These are phyloP conservation scores for Pseudonectria foliicola DNA, from an alignment of 2,329 filamentous ascomycete species.

Conservation along the genomic window DNA sequence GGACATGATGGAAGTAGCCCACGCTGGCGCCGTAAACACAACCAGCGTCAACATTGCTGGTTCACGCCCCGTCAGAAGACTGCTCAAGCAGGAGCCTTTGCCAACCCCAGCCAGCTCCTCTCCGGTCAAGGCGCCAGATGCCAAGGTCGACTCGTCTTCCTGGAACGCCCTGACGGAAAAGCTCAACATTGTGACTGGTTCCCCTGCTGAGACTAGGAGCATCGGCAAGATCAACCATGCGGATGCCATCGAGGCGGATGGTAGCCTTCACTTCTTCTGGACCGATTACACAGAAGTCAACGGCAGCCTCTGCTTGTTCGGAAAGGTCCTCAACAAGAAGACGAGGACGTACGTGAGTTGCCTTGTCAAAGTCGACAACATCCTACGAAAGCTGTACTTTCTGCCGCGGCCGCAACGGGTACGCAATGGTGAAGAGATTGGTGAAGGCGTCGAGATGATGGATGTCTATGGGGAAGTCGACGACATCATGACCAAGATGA, in stretches of 20 bases:
- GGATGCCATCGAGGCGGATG: constrained; percentile 89
- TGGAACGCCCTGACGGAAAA: constrained; percentile 86
- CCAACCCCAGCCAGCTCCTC: constrained; percentile 72
- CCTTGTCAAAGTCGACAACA: constrained; percentile 93
- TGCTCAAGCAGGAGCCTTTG: constrained; percentile 59
- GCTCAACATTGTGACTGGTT: constrained; percentile 76
- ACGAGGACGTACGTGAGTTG: constrained; percentile 76
- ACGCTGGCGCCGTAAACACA: constrained; percentile 61
- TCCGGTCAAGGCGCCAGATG: constrained; percentile 53
- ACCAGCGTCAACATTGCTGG: constrained; percentile 80
- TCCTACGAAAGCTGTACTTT: constrained; percentile 87
- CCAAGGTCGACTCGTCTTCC: constrained; percentile 66
- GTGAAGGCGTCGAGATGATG: constrained; percentile 75
- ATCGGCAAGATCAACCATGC: constrained; percentile 77
- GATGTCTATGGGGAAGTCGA: constrained; percentile 90
- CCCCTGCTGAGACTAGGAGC: constrained; percentile 52
- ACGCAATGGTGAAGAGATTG: constrained; percentile 57
- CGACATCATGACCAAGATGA: constrained; percentile 76
- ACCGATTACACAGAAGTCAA: constrained; percentile 91
- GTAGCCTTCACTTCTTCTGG: constrained; percentile 93
- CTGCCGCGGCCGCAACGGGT: constrained; percentile 64
- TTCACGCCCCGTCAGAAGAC: constrained; percentile 63
- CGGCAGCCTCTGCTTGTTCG: constrained; percentile 87
- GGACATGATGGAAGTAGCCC: constrained; percentile 79
- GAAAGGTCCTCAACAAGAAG: constrained; percentile 88